Base-by-base conservation (phyloP, 768 basidiomycete genomes). In the Rhodotorula toruloides region DNA sequence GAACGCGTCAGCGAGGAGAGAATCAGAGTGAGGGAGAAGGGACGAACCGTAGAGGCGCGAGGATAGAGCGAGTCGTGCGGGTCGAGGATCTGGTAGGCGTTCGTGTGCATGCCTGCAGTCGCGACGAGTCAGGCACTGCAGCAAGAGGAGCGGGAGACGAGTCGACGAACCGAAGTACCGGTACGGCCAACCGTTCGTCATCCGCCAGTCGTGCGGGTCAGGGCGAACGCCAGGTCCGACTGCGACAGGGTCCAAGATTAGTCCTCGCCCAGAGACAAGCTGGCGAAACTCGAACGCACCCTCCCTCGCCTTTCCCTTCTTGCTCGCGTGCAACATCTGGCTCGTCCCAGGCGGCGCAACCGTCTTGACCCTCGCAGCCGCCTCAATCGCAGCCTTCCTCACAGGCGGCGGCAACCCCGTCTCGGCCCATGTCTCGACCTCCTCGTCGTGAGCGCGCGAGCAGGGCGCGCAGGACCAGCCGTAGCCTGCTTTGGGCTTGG, bases 401-500 rank as follows among this genome's bases (percentile, higher is more conserved):
- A 62, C 49, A 1, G 61, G 66, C 7, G 60, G 61, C 5, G 50
- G 40, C 2, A 48, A 21, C 5, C 67, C 67, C 12, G 36, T 31
- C 61, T 68, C 77, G 57, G 72, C 72, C 47, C 71, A 66, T 9
- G 66, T 68, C 62, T 77, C 74, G 14, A 77, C 72, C 47, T 79
- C 77, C 47, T 77, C 75, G 73, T 91, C 91, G 75, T 93, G 88
- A 71, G 84, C 84, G 58, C 85, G 84, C 17, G 91, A 88, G 77
- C 93, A 98, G 2, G 91, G 90, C 1, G 90, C 89, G 74, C 94
- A 98, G 16, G 91, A 91, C 94, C 94, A 98, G 29, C 90, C 91
- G 79, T 97, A 98, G 50, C 94, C 94, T 68, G 91, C 85, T 31
- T 91, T 90, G 21, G 94, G 94, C 77, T 97, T 97, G 4, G 88